Percentiles rank a stretch among this genome's conserved stretches.
These are phyloP conservation scores for Porcisia deanei DNA, from an alignment of 208 protist species.

Conservation along the genomic window DNA sequence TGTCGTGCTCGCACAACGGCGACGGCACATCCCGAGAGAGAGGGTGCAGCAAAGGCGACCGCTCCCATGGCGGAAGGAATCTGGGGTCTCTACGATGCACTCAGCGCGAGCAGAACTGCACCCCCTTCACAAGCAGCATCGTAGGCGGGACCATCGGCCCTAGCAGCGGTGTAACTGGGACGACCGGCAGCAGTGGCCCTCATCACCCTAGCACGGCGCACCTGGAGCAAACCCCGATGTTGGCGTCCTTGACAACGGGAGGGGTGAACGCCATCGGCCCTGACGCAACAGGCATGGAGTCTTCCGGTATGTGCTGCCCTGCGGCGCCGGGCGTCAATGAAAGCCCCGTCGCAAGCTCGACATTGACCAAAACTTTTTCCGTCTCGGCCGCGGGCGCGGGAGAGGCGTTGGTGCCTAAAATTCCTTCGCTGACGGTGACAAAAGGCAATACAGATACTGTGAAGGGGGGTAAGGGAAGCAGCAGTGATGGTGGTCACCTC, in stretches of 20 bases:
- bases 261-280: background rate
- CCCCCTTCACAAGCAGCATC: background rate
- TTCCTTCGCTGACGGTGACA: background rate
- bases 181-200: conserved; percentile 1
- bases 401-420: background rate
- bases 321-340: conserved; percentile 10
- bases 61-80: background rate
- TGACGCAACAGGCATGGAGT: background rate
- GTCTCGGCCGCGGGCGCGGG: conserved; percentile 4
- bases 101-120: background rate
- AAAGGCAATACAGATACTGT: background rate
- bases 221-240: conserved; percentile 11
- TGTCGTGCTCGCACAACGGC: conserved; percentile 1
- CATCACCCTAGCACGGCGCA: conserved; percentile 12
- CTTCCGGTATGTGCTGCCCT: background rate
- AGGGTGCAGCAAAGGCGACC: background rate
- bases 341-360: background rate
- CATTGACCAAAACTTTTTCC: conserved; percentile 1
- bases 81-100: background rate
- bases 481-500: background rate
- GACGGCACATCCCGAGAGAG: background rate
- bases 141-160: background rate
- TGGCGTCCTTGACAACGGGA: background rate
- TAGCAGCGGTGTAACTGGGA: background rate
- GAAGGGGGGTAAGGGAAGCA: background rate